Evolutionary conservation across 2,329 filamentous ascomycete genomes (phyloP), one percentile per base, ranked within the genome.

Genomic region (Thelonectria blattea): DNA sequence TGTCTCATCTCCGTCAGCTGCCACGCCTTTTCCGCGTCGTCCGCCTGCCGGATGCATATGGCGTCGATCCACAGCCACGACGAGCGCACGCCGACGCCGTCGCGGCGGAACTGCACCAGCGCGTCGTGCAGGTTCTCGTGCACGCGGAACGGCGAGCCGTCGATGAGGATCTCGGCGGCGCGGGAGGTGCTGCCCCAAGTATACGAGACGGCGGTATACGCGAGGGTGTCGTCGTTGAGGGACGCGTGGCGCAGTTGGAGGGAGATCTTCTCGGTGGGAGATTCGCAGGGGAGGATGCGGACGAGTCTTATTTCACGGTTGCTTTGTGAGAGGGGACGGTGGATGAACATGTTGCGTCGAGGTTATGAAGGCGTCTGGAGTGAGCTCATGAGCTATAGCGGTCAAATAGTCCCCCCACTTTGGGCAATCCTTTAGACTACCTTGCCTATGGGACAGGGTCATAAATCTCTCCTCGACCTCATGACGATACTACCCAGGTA

Each of bases 21-120:
- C 10, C 47, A 58, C 5, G 8, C 62, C 42, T 69, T 69, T 37
- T 72, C 69, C 2, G 48, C 37, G 2, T 56, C 1, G 34, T 69
- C 47, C 0, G 52, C 12, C 52, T 71, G 69, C 8, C 65, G 43
- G 27, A 71, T 67, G 24, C 68, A 68, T 32, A 70, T 58, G 1
- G 62, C 60, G 47, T 70, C 69, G 6, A 66, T 41, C 68, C 69
- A 72, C 2, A 71, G 48, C 65, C 62, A 68, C 6, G 56, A 53
- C n/a, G n/a, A n/a, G n/a, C n/a, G n/a, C n/a, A n/a, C n/a, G 3
- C 18, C 30, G 34, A 58, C 41, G 0, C 45, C 43, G 5, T 56
- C 15, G 0, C 49, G 5, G 1, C 10, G 15, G 1, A 70, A 61
- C 24, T 66, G 67, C 18, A 39, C 9, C 2, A 71, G 57, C 8